Conservation (phyloP, 345 rosid species). For the Mallotus nudiflorus region DNA sequence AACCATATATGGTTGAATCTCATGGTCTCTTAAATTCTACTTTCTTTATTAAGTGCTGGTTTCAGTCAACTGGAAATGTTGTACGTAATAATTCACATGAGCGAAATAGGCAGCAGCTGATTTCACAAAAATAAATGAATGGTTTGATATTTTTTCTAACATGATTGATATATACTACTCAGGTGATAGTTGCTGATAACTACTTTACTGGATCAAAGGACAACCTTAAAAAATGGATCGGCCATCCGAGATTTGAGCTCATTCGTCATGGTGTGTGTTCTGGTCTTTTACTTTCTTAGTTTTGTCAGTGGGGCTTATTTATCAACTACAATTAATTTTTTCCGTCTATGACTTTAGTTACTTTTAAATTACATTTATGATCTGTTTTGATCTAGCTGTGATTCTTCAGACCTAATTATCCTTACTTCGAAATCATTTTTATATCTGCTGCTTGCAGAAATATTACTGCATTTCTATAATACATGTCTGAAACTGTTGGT, state of each 20-base stretch:
- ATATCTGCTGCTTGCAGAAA: neutral
- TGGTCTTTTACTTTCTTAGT: slow-evolving; percentile 5
- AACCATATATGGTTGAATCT: neutral
- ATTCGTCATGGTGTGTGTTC: slow-evolving; percentile 85
- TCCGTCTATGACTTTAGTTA: neutral
- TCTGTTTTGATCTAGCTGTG: neutral
- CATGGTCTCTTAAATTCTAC: neutral
- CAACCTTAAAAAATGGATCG: slow-evolving; percentile 84
- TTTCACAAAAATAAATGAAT: no score
- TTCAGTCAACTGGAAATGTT: neutral
- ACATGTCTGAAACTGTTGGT: no score
- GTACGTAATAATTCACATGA: no score
- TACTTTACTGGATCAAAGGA: slow-evolving; percentile 92
- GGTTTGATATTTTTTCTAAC: neutral
- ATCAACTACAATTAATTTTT: neutral
- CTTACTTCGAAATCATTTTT: neutral
- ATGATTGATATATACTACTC: slow-evolving; percentile 7
- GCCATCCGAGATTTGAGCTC: slow-evolving; percentile 96
- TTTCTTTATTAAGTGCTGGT: neutral
- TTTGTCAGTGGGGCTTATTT: neutral
- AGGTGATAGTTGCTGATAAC: slow-evolving; percentile 94
- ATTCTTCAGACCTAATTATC: neutral
- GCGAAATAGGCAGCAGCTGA: no score
- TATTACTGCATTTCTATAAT: neutral
- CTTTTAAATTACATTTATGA: neutral